These are phyloP conservation scores for Antrodiella citrinella DNA, from an alignment of 768 basidiomycete species.

Conservation along the genomic window DNA sequence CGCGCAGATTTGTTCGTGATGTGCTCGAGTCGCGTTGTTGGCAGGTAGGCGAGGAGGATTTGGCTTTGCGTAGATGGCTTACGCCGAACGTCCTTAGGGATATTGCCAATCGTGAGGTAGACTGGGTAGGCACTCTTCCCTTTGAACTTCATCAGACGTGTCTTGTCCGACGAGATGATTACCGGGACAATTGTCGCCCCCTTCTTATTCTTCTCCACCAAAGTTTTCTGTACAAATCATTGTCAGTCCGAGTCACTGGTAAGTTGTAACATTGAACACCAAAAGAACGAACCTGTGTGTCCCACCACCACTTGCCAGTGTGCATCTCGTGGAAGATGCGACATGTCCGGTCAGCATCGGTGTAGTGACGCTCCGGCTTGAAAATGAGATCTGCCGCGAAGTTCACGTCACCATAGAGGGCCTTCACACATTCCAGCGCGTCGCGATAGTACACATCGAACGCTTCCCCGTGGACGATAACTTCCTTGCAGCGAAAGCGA, in stretches of 20 bases:
- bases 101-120: slow-evolving; percentile 18
- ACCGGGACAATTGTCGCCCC: slow-evolving; percentile 5
- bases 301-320: slow-evolving; percentile 19
- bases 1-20: slow-evolving; percentile 15
- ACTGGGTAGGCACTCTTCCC: slow-evolving; percentile 18
- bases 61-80: slow-evolving; percentile 9
- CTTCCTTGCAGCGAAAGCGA: too few species aligned
- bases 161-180: too few species aligned
- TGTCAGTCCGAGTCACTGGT: too few species aligned
- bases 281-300: slow-evolving; percentile 12
- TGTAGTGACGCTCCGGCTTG: slow-evolving; percentile 29
- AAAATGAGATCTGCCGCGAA: slow-evolving; percentile 22
- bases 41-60: slow-evolving; percentile 19
- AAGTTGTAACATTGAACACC: too few species aligned
- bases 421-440: slow-evolving; percentile 26
- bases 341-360: slow-evolving; percentile 16
- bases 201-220: too few species aligned
- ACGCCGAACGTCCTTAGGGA: slow-evolving; percentile 10
- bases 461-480: too few species aligned
- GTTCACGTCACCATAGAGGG: slow-evolving; percentile 25
- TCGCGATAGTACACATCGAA: too few species aligned
- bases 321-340: slow-evolving; percentile 21
- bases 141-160: slow-evolving; percentile 7
- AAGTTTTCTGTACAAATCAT: too few species aligned
- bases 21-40: slow-evolving; percentile 11